Conservation (phyloP, 2,329 filamentous ascomycete genomes). For the Fusarium foetens region DNA sequence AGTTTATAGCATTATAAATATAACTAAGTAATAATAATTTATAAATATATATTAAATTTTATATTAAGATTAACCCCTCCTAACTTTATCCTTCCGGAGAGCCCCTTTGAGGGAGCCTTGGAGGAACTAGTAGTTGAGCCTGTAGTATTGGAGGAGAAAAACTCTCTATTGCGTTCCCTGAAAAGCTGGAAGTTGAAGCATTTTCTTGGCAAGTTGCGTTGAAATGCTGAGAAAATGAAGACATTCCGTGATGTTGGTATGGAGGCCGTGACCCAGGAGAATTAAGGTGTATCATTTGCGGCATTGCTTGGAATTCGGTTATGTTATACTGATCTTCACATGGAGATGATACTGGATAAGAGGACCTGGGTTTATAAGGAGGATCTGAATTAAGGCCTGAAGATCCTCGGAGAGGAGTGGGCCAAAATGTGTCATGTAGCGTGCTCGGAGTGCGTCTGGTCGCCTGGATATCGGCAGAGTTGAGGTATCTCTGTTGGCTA, state of each 20-base stretch:
- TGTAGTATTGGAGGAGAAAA: background rate
- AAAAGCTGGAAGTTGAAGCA: background rate
- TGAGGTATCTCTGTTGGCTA: background rate
- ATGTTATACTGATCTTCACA: background rate
- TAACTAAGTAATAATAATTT: no score
- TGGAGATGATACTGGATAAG: background rate
- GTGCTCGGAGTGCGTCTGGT: background rate
- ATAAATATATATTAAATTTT: no score
- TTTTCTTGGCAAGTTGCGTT: background rate
- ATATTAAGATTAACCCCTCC: no score
- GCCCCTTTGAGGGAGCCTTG: background rate
- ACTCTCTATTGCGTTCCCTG: background rate
- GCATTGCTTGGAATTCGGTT: background rate
- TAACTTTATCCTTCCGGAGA: background rate
- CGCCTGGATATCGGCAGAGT: background rate
- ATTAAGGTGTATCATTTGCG: background rate
- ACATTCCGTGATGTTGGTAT: background rate
- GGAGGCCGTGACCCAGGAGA: background rate
- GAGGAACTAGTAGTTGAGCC: background rate
- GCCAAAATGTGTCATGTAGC: background rate
- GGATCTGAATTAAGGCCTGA: background rate
- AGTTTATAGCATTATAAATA: no score
- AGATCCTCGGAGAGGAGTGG: background rate
- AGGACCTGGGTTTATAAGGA: background rate
- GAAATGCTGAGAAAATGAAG: background rate